These are phyloP conservation scores for Vigna angularis DNA, from an alignment of 306 rosid genomes.

Conservation along the genomic window DNA sequence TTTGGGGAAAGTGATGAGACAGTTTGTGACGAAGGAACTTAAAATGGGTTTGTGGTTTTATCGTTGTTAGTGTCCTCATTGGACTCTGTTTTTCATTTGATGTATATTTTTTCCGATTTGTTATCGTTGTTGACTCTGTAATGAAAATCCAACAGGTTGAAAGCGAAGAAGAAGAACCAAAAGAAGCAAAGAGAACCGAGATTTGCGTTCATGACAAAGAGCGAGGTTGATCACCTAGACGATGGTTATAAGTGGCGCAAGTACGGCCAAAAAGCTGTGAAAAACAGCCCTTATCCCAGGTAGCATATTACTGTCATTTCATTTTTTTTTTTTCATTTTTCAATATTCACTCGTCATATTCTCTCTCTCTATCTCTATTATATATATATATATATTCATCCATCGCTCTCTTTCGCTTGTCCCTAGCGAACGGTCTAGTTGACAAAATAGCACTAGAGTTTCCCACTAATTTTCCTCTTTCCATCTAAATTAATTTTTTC, in stretches of 20 bases:
- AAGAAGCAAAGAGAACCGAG: constrained; percentile 64
- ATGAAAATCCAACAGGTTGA: constrained; percentile 10
- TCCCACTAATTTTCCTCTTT: background rate
- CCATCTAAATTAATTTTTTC: background rate
- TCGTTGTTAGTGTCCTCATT: constrained; percentile 2
- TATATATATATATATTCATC: background rate
- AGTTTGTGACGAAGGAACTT: constrained; percentile 12
- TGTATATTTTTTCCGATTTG: background rate
- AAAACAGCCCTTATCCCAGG: constrained; percentile 84
- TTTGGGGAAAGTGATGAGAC: constrained; percentile 18
- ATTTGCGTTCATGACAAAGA: constrained; percentile 76
- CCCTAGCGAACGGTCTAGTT: constrained; percentile 2
- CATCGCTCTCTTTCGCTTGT: background rate
- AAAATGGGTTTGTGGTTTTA: background rate
- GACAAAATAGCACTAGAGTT: background rate
- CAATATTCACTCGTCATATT: background rate
- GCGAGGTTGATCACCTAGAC: constrained; percentile 76
- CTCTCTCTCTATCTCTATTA: background rate
- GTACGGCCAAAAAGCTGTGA: constrained; percentile 82
- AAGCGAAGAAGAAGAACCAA: constrained; percentile 62
- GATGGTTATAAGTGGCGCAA: constrained; percentile 88
- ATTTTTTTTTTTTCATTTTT: background rate
- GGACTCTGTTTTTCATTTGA: constrained; percentile 14
- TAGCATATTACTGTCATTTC: constrained; percentile 13
- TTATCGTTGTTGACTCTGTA: background rate